Conservation (phyloP, 2,329 filamentous ascomycete species). For the Fusarium duplospermum region DNA sequence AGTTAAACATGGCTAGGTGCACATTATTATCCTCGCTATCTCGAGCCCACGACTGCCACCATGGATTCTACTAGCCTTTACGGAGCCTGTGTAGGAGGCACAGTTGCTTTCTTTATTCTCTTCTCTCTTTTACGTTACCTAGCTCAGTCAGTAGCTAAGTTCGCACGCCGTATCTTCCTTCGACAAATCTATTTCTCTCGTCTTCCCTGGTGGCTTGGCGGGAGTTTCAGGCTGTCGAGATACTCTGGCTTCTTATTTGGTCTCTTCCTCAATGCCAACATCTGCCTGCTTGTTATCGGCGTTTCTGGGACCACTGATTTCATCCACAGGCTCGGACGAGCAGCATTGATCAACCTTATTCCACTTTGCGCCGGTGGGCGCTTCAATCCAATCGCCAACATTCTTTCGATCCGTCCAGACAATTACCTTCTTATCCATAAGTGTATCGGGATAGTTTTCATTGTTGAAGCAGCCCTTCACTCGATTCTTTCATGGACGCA, state of each 20-base stretch:
- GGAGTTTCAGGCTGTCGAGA: not conserved
- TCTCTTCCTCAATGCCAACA: not conserved
- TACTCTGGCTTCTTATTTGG: not conserved
- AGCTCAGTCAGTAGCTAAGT: not conserved
- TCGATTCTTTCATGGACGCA: not conserved
- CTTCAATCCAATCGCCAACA: not conserved
- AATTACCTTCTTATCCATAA: not conserved
- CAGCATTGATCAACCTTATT: constrained; percentile 6
- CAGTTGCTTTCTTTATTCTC: not conserved
- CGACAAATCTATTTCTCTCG: constrained; percentile 1
- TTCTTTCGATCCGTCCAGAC: not conserved
- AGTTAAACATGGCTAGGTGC: not conserved
- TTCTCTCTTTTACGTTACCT: not conserved
- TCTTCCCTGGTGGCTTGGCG: not conserved
- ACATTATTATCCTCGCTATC: not conserved
- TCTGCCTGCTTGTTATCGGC: not conserved
- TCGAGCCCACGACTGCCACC: not conserved
- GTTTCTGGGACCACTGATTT: constrained; percentile 4
- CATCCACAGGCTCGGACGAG: constrained; percentile 4
- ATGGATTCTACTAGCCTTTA: not conserved
- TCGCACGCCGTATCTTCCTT: not conserved
- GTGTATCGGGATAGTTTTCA: not conserved
- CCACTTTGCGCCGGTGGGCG: constrained; percentile 12
- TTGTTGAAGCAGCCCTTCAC: not conserved
- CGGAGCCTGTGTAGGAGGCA: not conserved